Base-by-base conservation (phyloP, 441 rosid species). In the Syzygium malaccense region DNA sequence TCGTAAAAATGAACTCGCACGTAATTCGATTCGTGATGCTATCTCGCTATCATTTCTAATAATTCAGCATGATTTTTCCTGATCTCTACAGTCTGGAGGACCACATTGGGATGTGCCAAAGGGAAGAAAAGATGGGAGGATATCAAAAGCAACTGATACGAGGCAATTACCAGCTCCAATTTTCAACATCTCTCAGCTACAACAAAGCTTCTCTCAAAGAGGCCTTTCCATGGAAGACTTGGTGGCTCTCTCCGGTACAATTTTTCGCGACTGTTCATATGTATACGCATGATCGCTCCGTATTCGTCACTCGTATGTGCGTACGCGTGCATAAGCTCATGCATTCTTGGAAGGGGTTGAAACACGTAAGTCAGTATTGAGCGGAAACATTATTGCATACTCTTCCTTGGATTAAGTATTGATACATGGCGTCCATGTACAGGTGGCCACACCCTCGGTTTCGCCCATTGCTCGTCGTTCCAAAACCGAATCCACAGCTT, bases 391-490 rank as follows among this genome's bases (percentile, higher is more conserved):
- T 0, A 64, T 30, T 30, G 71, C 71, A 30, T 14, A 15, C 68
- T 3, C 68, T 60, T 60, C 28, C 68, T 7, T 15, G 32, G 8
- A 60, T 60, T 28, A 28, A 60, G 68, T 14, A 3, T 17, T 62
- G 68, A 62, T 48, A 55, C 54, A 14, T 14, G 71, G 71, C 58
- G 10, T 13, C 60, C 12, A 3, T 33, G 66, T 45, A 15, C 37
- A 92, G 97, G 96, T 83, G 95, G 94, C 41, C 96, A 95, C 88
- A 95, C 94, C 18, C 91, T 95, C 1, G 97, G 96, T 86, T 94
- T 94, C 89, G 87, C 97, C n/a, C 96, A 94, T 84, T 94, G 96
- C 89, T 94, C 94, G 9, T 95, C 95, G 6, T 94, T 95, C 92
- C 91, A 93, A 75, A 93, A 91, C 87, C 91, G 97, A 86, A 93